A percentile compares a stretch with the other conserved stretches of the same genome.
Conservation (phyloP, 2,329 filamentous ascomycete genomes). For the Sporothrix dimorphospora region DNA sequence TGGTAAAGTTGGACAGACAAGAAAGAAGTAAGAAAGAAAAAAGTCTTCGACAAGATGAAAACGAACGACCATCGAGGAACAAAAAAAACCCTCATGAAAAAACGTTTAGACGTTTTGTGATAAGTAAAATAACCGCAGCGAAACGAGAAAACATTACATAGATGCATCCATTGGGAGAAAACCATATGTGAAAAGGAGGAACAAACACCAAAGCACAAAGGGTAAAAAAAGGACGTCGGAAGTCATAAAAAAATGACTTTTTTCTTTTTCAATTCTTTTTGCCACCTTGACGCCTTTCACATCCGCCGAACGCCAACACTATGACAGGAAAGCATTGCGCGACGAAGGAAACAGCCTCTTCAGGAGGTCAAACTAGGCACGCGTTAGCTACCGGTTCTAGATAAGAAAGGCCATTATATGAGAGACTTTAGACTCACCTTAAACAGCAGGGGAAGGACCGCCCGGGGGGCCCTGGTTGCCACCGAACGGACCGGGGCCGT, state of each 20-base stretch:
- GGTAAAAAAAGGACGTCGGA: conserved; percentile 9
- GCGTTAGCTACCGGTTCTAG: conserved; percentile 18
- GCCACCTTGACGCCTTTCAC: conserved; percentile 26
- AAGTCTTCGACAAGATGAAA: neutral
- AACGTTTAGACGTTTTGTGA: conserved; percentile 13
- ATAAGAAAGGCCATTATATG: neutral
- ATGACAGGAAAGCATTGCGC: conserved; percentile 35
- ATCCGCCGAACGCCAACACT: conserved; percentile 37
- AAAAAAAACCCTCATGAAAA: conserved; percentile 8
- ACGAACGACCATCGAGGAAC: neutral
- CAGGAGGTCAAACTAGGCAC: conserved; percentile 29
- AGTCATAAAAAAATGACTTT: conserved; percentile 10
- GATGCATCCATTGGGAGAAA: neutral
- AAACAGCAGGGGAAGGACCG: conserved; percentile 36
- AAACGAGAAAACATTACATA: conserved; percentile 22
- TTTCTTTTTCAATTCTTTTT: conserved; percentile 2
- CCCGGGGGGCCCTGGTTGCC: conserved; percentile 48
- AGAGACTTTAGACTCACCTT: conserved; percentile 24
- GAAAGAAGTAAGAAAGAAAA: neutral
- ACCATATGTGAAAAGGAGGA: neutral
- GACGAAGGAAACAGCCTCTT: conserved; percentile 31
- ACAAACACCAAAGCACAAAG: conserved; percentile 19
- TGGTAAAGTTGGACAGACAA: neutral
- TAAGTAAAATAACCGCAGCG: conserved; percentile 10
- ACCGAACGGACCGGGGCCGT: conserved; percentile 52